Conservation (phyloP, 2,329 filamentous ascomycete genomes). For the Claviceps africana region DNA sequence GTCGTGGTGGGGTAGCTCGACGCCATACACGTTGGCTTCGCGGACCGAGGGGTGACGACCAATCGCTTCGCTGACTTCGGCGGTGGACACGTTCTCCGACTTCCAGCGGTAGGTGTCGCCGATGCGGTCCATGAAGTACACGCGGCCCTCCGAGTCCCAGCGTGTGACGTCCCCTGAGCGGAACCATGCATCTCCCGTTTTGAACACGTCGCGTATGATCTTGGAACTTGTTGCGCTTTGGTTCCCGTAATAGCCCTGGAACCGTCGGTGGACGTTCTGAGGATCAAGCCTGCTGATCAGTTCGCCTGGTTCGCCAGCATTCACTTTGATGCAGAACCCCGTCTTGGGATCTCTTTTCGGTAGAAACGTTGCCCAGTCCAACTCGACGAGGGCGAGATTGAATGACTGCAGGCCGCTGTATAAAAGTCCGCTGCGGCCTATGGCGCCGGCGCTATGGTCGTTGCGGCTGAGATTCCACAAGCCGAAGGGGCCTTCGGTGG, state of each 20-base stretch:
- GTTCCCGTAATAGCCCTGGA: conserved; percentile 76
- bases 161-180: conserved; percentile 70
- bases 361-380: conserved; percentile 57
- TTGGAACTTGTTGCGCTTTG: conserved; percentile 56
- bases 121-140: conserved; percentile 70
- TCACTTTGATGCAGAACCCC: conserved; percentile 49
- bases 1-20: conserved; percentile 65
- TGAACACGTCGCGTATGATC: conserved; percentile 58
- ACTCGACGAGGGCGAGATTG: conserved; percentile 44
- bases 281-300: conserved; percentile 58
- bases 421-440: conserved; percentile 58
- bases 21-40: conserved; percentile 80
- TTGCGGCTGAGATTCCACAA: conserved; percentile 64
- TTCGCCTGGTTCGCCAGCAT: conserved; percentile 55
- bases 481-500: conserved; percentile 57
- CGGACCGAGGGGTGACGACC: conserved; percentile 50
- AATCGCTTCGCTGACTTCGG: conserved; percentile 65
- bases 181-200: conserved; percentile 68
- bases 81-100: conserved; percentile 69
- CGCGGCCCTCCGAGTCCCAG: conserved; percentile 54
- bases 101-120: conserved; percentile 73
- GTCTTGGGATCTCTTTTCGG: conserved; percentile 55
- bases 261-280: conserved; percentile 46
- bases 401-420: conserved; percentile 38
- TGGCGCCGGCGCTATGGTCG: conserved; percentile 58